Evolutionary conservation across 768 basidiomycete genomes (phyloP).

Genomic region (Hericium erinaceus): DNA sequence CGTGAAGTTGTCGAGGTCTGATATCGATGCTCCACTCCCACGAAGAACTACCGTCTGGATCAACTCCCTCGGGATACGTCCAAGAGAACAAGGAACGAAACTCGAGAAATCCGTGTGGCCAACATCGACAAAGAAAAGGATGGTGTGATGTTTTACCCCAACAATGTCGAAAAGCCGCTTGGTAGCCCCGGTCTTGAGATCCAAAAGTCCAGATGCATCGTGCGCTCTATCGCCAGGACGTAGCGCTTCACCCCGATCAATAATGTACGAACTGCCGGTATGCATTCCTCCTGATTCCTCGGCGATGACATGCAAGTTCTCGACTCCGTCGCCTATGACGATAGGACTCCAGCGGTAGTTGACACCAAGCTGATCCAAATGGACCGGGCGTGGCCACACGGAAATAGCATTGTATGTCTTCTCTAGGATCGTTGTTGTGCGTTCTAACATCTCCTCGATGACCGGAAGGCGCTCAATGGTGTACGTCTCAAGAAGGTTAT

Average conservation of each 20-base stretch:
- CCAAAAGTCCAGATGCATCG: constrained; percentile 7
- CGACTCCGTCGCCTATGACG: background rate
- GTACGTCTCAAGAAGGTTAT: constrained; percentile 11
- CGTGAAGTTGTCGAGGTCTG: background rate
- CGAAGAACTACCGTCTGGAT: background rate
- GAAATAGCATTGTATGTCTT: background rate
- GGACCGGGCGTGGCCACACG: background rate
- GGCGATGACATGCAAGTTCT: background rate
- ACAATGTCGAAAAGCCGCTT: constrained; percentile 8
- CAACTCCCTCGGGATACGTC: background rate
- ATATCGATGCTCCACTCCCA: background rate
- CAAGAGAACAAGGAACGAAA: background rate
- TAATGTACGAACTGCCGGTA: background rate
- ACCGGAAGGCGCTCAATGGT: constrained; percentile 13
- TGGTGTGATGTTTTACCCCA: constrained; percentile 6
- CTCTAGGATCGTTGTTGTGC: constrained; percentile 3
- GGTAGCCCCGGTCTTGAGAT: background rate
- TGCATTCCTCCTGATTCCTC: background rate
- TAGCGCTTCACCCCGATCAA: background rate
- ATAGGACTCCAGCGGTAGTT: constrained; percentile 14
- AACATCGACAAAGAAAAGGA: constrained; percentile 7
- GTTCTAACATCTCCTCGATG: constrained; percentile 10
- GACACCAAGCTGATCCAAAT: constrained; percentile 5
- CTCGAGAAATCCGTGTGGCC: no score
- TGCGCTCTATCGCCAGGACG: constrained; percentile 13